Evolutionary conservation across 768 basidiomycete genomes (phyloP).

Genomic region (Lepiota venenata): DNA sequence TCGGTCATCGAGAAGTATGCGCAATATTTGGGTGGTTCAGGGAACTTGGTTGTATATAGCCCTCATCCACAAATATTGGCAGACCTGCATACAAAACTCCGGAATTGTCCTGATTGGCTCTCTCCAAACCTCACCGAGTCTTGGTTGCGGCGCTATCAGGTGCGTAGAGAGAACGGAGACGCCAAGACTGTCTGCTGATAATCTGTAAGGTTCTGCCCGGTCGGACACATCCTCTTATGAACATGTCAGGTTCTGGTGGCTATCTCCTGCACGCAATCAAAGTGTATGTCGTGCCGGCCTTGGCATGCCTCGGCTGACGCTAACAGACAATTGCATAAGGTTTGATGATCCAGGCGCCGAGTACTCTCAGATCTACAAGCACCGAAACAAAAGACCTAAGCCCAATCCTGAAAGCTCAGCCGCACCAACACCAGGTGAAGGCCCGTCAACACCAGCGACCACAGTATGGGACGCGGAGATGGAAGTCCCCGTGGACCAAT

Average conservation of each 20-base stretch:
- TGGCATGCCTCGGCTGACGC: neutral
- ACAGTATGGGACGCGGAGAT: neutral
- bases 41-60: conserved; percentile 82
- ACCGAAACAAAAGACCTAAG: conserved; percentile 35
- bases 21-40: conserved; percentile 82
- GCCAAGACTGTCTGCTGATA: neutral
- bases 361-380: conserved; percentile 47
- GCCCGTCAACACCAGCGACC: neutral
- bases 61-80: conserved; percentile 69
- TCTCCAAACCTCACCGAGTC: conserved; percentile 80
- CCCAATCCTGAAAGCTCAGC: conserved; percentile 12
- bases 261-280: conserved; percentile 84
- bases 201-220: conserved; percentile 77
- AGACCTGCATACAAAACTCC: conserved; percentile 70
- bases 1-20: conserved; percentile 73
- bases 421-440: conserved; percentile 6
- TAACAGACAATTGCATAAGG: conserved; percentile 28
- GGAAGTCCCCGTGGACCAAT: neutral
- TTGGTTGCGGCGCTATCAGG: conserved; percentile 89
- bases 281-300: conserved; percentile 48
- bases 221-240: conserved; percentile 94
- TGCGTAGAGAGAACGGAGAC: conserved; percentile 16
- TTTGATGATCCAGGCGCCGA: conserved; percentile 65
- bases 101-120: conserved; percentile 63
- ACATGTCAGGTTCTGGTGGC: conserved; percentile 83